Conservation (phyloP, 2,329 filamentous ascomycete species). For the Phialocephala subalpina region DNA sequence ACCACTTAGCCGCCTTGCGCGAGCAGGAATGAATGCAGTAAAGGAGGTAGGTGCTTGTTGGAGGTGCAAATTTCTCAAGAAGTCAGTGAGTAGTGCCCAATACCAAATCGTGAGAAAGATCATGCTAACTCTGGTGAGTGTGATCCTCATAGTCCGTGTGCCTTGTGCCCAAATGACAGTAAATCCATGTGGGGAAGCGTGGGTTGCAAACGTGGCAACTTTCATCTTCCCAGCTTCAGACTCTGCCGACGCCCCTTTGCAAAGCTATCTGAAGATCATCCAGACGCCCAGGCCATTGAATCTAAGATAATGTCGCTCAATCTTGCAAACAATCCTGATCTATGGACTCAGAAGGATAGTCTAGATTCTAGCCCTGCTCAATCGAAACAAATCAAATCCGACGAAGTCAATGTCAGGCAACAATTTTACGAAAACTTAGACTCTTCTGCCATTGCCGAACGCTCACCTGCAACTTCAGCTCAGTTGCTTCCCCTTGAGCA, state of each 20-base stretch:
- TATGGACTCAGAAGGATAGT: background rate
- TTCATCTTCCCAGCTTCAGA: background rate
- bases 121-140: slow-evolving; percentile 20
- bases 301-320: background rate
- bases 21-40: slow-evolving; percentile 25
- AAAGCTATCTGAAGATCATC: background rate
- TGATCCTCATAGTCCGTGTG: slow-evolving; percentile 21
- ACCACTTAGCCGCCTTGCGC: slow-evolving; percentile 16
- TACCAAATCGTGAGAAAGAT: background rate
- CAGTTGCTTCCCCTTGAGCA: background rate
- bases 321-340: background rate
- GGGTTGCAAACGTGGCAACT: slow-evolving; percentile 24
- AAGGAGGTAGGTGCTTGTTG: slow-evolving; percentile 25
- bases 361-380: background rate
- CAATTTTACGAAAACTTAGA: background rate
- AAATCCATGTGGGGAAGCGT: slow-evolving; percentile 25
- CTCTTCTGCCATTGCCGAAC: background rate
- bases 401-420: background rate
- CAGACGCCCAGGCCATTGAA: background rate
- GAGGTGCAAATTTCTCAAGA: slow-evolving; percentile 30
- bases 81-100: slow-evolving; percentile 18
- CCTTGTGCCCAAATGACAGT: slow-evolving; percentile 20
- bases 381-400: background rate
- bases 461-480: background rate
- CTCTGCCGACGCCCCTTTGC: background rate